A percentile compares a stretch with the other conserved stretches of the same genome.
These are phyloP conservation scores for Schizosaccharomyces japonicus DNA, from an alignment of 805 yeast species.

Conservation along the genomic window DNA sequence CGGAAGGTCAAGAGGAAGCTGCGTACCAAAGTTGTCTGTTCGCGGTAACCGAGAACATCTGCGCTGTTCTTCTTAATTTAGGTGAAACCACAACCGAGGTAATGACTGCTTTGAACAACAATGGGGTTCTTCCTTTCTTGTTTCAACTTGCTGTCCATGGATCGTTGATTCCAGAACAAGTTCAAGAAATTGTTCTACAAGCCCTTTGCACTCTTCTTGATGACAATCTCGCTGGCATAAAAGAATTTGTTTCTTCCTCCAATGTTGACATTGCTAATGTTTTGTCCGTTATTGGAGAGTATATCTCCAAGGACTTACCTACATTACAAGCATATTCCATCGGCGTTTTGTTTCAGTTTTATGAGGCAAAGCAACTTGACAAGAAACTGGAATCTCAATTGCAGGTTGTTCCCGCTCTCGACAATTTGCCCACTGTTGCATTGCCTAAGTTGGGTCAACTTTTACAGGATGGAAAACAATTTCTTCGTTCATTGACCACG, in stretches of 20 bases:
- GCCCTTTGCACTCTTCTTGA: slow-evolving; percentile 25
- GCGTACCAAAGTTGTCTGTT: neutral
- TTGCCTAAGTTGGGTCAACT: neutral
- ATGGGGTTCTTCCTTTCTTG: neutral
- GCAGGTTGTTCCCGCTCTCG: neutral
- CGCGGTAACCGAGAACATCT: neutral
- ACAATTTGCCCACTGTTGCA: neutral
- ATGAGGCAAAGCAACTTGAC: neutral
- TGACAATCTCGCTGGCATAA: slow-evolving; percentile 18
- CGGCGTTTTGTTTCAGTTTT: neutral
- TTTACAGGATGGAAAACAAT: no score
- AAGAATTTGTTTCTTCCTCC: neutral
- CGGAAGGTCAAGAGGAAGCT: neutral
- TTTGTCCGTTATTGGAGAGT: neutral
- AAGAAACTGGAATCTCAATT: neutral
- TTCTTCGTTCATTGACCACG: no score
- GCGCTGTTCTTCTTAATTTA: neutral
- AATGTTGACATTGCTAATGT: no score
- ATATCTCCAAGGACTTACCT: neutral
- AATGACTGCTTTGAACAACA: neutral
- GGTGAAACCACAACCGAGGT: neutral
- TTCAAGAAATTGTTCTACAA: neutral
- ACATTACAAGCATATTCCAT: neutral
- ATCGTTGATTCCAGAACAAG: neutral
- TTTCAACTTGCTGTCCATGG: neutral